Base-by-base conservation (phyloP, 116 monocot genomes). In the Cymodocea nodosa region DNA sequence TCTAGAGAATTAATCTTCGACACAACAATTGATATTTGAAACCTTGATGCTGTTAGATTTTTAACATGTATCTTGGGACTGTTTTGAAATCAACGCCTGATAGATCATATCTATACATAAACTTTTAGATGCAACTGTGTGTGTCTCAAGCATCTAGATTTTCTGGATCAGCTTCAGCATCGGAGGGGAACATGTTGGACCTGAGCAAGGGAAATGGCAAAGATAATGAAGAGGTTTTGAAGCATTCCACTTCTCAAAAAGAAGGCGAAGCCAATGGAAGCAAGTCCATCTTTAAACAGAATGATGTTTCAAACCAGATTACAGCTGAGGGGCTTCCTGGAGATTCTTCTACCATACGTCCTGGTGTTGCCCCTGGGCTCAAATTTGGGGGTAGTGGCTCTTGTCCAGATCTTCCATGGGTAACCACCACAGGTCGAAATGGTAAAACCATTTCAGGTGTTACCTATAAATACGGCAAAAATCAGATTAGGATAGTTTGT, bases 401-500 rank as follows among this genome's bases (percentile, higher is more conserved):
- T 12, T 77, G 69, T 74, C 90, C 95, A 0, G 83, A 95, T 70
- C 95, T 95, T 52, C 95, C 95, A 4, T 95, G 95, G 95, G 95
- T 95, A 63, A 81, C 90, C 23, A 78, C 90, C n/a, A 90, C 87
- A 10, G 89, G 89, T 12, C 85, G 87, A 18, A 87, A 81, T 68
- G 95, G 83, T 2, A 83, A 63, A 65, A 83, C 87, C 66, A 85
- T 95, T 60, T 95, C 95, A 6, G 95, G 95, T 22, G 95, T 95
- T 19, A 83, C 85, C 17, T 95, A 95, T 79, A 95, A 85, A 74
- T 85, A 71, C 77, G 82, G 68, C 55, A 63, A 68, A 74, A 79
- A 79, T 17, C 85, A 90, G 65, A 59, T 95, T 54, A 90, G 81
- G 65, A 90, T 95, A 15, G 90, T 95, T 0, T 95, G 95, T 64